These are phyloP conservation scores for Nannochloropsis granulata DNA, from an alignment of 108 stramenopile genomes.

Conservation along the genomic window DNA sequence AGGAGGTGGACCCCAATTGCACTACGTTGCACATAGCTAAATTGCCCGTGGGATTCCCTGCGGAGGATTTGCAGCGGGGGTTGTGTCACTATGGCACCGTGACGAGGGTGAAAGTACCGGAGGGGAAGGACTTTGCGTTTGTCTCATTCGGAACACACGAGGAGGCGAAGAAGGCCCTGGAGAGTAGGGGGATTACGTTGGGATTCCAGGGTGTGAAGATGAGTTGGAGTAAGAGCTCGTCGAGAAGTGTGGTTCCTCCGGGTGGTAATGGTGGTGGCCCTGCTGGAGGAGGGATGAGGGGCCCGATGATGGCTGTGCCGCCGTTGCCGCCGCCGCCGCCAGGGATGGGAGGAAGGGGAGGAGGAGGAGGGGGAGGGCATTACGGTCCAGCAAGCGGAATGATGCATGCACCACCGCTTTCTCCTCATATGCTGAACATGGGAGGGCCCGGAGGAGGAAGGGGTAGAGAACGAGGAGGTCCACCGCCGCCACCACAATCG, in stretches of 20 bases:
- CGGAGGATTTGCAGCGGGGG: background rate
- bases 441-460: background rate
- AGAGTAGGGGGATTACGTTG: background rate
- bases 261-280: too few relatives aligned
- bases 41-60: background rate
- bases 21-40: background rate
- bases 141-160: background rate
- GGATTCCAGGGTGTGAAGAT: background rate
- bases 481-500: background rate
- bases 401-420: background rate
- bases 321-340: background rate
- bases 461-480: background rate
- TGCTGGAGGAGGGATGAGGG: too few relatives aligned
- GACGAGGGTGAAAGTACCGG: background rate
- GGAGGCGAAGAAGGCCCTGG: background rate
- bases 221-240: background rate
- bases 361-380: background rate
- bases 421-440: too few relatives aligned
- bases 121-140: background rate
- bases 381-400: background rate
- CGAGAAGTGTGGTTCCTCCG: background rate
- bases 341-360: background rate
- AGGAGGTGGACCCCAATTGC: background rate
- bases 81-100: background rate
- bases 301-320: background rate